A percentile compares a stretch with the other conserved stretches of the same genome.
Evolutionary conservation across 768 basidiomycete genomes (phyloP).

Genomic region (Amanita inopinata): DNA sequence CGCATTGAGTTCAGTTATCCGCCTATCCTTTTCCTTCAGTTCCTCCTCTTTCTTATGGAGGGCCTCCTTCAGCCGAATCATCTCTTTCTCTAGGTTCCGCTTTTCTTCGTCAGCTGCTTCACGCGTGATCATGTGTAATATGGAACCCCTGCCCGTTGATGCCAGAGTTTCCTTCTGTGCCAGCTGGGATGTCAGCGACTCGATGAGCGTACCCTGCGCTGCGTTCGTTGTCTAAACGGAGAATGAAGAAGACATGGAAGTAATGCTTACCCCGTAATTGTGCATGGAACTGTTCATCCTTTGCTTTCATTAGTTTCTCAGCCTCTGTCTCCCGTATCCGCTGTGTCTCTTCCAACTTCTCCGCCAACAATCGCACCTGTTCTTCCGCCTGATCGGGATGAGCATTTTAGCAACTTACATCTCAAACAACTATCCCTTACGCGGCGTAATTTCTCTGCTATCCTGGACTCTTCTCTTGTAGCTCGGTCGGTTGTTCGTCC

Average conservation of each 20-base stretch:
- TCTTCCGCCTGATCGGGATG: conserved; percentile 23
- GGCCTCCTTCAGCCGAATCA: conserved; percentile 30
- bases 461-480: conserved; percentile 3
- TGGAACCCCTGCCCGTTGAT: conserved; percentile 35
- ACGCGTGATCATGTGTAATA: conserved; percentile 60
- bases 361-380: conserved; percentile 37
- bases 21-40: conserved; percentile 33
- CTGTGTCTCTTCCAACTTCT: conserved; percentile 51
- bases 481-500: conserved; percentile 10
- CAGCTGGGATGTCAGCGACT: conserved; percentile 46
- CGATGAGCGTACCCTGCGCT: conserved; percentile 51
- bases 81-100: conserved; percentile 37
- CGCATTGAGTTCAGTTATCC: conserved; percentile 37
- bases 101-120: conserved; percentile 68
- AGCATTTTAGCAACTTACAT: conserved; percentile 4
- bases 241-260: neutral
- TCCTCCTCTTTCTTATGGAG: conserved; percentile 32
- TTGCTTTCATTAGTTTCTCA: conserved; percentile 42
- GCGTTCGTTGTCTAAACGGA: conserved; percentile 9
- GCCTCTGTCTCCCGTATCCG: conserved; percentile 55
- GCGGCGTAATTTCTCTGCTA: conserved; percentile 4
- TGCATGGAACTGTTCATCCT: conserved; percentile 41
- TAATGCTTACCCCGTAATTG: conserved; percentile 37
- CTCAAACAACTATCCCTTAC: conserved; percentile 6
- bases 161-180: conserved; percentile 46